A percentile compares a stretch with the other conserved stretches of the same genome.
Conservation (phyloP, 495 filamentous ascomycete species). For the Penicillium chermesinum region DNA sequence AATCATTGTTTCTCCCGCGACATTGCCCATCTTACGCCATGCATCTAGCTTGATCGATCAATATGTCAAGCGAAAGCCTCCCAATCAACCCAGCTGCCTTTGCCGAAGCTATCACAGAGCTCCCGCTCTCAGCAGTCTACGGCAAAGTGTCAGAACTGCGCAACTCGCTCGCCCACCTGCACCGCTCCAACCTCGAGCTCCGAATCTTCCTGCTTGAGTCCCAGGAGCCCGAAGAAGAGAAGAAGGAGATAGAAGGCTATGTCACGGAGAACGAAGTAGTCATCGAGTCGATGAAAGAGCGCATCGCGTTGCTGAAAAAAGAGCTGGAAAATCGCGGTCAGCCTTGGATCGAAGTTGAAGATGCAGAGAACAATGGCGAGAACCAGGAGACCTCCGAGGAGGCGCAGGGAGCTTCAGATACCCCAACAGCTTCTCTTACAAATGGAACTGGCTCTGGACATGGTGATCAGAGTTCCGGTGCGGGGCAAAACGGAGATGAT, state of each 20-base stretch:
- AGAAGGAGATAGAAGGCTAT: constrained; percentile 43
- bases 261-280: constrained; percentile 69
- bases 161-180: constrained; percentile 77
- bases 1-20: too few relatives aligned
- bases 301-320: constrained; percentile 59
- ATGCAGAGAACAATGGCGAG: constrained; percentile 17
- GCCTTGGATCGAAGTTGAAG: constrained; percentile 57
- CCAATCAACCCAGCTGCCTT: constrained; percentile 39
- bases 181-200: constrained; percentile 71
- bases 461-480: constrained; percentile 6
- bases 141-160: constrained; percentile 75
- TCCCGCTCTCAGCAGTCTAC: constrained; percentile 67
- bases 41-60: too few relatives aligned
- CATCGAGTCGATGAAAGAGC: constrained; percentile 64
- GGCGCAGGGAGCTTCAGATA: constrained; percentile 3
- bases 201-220: constrained; percentile 50
- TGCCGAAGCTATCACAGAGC: constrained; percentile 65
- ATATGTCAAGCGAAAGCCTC: constrained; percentile 34
- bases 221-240: constrained; percentile 57
- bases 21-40: too few relatives aligned
- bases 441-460: constrained; percentile 34
- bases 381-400: constrained; percentile 11
- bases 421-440: constrained; percentile 6
- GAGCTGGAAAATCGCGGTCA: constrained; percentile 75
- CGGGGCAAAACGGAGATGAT: constrained; percentile 30